Evolutionary conservation across 108 stramenopile species (phyloP).

Genomic region (Cyclotella sp.): DNA sequence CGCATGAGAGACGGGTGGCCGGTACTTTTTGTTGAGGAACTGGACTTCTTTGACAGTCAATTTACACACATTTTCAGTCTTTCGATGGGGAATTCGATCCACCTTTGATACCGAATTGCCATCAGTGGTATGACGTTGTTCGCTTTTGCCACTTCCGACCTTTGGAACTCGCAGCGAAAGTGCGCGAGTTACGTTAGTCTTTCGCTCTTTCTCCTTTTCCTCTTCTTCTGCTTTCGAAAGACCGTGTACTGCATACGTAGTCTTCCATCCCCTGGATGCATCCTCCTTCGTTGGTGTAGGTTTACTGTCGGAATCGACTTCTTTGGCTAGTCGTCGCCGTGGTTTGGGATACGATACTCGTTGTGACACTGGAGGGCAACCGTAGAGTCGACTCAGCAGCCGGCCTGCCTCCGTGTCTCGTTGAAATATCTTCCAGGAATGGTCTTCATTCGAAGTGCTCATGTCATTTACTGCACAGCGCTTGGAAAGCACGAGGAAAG

Average conservation of each 20-base stretch:
- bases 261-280: conserved; percentile 39
- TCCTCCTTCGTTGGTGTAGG: not conserved
- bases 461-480: not conserved
- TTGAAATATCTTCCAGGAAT: conserved; percentile 37
- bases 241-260: conserved; percentile 34
- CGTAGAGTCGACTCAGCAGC: conserved; percentile 39
- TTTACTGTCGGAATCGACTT: not conserved
- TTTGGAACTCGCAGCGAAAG: conserved; percentile 36
- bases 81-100: conserved; percentile 40
- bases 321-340: conserved; percentile 9
- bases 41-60: conserved; percentile 8
- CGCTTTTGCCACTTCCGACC: conserved; percentile 22
- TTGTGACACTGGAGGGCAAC: conserved; percentile 22
- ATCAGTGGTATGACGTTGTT: not conserved
- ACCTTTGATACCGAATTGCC: conserved; percentile 9
- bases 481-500: not conserved
- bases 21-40: conserved; percentile 35
- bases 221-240: conserved; percentile 19
- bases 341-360: conserved; percentile 34
- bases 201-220: conserved; percentile 33
- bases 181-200: conserved; percentile 26
- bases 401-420: conserved; percentile 45
- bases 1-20: conserved; percentile 26
- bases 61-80: conserved; percentile 22
- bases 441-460: conserved; percentile 16